Base-by-base conservation (phyloP, 2,329 filamentous ascomycete species). In the Hypoxylon sp. region DNA sequence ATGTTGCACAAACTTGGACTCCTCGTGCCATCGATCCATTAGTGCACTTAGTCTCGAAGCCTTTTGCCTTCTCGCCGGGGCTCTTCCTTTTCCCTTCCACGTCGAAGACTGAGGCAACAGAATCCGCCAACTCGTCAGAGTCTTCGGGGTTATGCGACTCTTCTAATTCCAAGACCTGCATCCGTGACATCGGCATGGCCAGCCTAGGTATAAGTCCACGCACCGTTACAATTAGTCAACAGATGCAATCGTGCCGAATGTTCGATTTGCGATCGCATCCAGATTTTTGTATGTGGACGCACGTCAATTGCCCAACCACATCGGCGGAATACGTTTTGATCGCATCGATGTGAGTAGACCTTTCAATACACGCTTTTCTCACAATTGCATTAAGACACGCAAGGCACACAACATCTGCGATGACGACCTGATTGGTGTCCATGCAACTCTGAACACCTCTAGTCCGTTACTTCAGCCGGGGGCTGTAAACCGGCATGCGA, bases 271-370 rank as follows among this genome's bases (percentile, higher is more conserved):
- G 3, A 13, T 54, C n/a, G n/a, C n/a, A n/a, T n/a, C n/a, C n/a
- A n/a, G n/a, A n/a, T n/a, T n/a, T 17, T 13, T 64, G 1, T 54
- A 34, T 22, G 6, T 34, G 5, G 51, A 62, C 44, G 54, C 43
- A 8, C 26, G 34, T 7, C 1, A 6, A 8, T 19, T 67, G 19
- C 20, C 34, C 0, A 11, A 32, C 4, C 17, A 32, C 15, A 1
- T 56, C n/a, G 26, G 11, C n/a, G 30, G 15, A 20, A 51, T 11
- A 22, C 46, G 11, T 11, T 64, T 64, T 19, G 61, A 64, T 41
- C 56, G 61, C 7, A 64, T 64, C 37, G 61, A 62, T 41, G 59
- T 62, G 26, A 47, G 58, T 54, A 34, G 10, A 17, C 6, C n/a
- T 24, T 26, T 13, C 32, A 34, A 2, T 13, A 15, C 3, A 34